Percentiles rank a stretch among this genome's conserved stretches.
These are phyloP conservation scores for Endothia cerciana DNA, from an alignment of 2,329 filamentous ascomycete genomes.

Conservation along the genomic window DNA sequence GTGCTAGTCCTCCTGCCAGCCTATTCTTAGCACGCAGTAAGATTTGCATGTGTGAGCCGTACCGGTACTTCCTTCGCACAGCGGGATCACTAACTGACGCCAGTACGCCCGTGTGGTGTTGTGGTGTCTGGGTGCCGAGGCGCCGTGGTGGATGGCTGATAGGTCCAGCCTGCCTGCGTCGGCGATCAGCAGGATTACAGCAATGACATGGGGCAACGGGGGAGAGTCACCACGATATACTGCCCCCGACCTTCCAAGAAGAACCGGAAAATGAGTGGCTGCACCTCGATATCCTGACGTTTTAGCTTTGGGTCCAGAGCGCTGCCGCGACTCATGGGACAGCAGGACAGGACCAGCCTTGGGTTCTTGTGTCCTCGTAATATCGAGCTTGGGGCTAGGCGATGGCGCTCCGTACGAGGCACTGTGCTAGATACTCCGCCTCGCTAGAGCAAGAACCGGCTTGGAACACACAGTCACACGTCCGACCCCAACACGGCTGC, in stretches of 20 bases:
- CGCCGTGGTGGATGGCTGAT: not conserved
- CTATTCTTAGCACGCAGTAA: conserved; percentile 18
- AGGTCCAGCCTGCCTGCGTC: not conserved
- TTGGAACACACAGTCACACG: conserved; percentile 18
- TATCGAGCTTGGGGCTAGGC: too few relatives aligned
- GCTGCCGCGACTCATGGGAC: not conserved
- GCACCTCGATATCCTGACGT: not conserved
- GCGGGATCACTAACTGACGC: not conserved
- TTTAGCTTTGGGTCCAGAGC: not conserved
- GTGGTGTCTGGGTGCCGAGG: not conserved
- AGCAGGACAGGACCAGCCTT: too few relatives aligned
- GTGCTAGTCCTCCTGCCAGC: not conserved
- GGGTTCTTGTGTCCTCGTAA: too few relatives aligned
- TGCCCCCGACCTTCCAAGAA: not conserved
- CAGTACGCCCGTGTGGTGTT: conserved; percentile 2
- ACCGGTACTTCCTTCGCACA: not conserved
- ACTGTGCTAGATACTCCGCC: not conserved
- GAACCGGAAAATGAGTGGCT: not conserved
- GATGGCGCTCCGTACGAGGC: not conserved
- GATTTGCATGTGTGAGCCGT: conserved; percentile 13
- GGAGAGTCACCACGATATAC: too few relatives aligned
- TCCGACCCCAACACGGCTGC: conserved; percentile 14
- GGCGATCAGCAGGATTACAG: not conserved
- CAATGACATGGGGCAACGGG: too few relatives aligned
- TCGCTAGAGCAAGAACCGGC: not conserved